These are phyloP conservation scores for Aspergillus indologenus DNA, from an alignment of 495 filamentous ascomycete species.

Conservation along the genomic window DNA sequence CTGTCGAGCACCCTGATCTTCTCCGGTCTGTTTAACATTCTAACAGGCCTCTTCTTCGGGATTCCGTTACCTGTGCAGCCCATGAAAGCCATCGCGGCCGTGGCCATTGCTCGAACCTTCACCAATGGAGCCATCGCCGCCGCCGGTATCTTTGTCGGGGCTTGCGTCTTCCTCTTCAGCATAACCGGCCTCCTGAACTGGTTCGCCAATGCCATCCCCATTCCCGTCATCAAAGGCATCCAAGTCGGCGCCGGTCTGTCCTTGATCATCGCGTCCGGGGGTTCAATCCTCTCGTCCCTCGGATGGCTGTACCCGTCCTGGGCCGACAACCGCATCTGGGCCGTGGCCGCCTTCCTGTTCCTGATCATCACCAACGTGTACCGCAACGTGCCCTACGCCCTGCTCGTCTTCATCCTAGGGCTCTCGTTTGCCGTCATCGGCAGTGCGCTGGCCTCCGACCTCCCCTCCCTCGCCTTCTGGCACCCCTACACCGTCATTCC, in stretches of 20 bases:
- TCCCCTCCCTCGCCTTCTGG: conserved; percentile 53
- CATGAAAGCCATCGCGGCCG: conserved; percentile 89
- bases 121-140: conserved; percentile 66
- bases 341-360: conserved; percentile 62
- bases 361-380: conserved; percentile 60
- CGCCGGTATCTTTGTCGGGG: conserved; percentile 72
- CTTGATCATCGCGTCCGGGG: conserved; percentile 71
- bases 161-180: conserved; percentile 70
- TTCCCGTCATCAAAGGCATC: conserved; percentile 88
- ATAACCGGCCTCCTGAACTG: conserved; percentile 69
- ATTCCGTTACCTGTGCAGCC: conserved; percentile 85
- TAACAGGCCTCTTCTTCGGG: conserved; percentile 77
- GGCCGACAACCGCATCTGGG: conserved; percentile 73
- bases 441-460: conserved; percentile 27
- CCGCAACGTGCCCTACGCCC: conserved; percentile 68
- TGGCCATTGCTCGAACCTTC: conserved; percentile 69
- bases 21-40: conserved; percentile 79
- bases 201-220: conserved; percentile 68
- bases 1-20: conserved; percentile 84
- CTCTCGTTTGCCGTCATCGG: conserved; percentile 53
- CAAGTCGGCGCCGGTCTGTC: conserved; percentile 87
- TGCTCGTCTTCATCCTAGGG: conserved; percentile 66
- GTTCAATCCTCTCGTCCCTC: conserved; percentile 56
- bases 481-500: conserved; percentile 45
- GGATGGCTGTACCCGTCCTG: conserved; percentile 55